These are phyloP conservation scores for Tetracentron sinense DNA, from an alignment of 164 flowering plant species.

Conservation along the genomic window DNA sequence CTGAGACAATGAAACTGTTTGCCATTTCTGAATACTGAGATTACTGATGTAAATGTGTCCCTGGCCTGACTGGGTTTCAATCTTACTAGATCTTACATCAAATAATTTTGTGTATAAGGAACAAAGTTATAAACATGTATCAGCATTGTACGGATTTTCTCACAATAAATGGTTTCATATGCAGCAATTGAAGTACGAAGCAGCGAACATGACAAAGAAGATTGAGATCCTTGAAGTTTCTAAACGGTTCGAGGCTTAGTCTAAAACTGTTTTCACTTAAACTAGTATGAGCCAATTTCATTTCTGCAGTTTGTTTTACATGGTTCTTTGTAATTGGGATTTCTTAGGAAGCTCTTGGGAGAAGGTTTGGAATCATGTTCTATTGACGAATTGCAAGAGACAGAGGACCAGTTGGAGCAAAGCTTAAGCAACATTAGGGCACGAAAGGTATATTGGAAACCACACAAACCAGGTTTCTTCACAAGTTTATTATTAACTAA, in stretches of 20 bases:
- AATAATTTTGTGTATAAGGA: too few species aligned
- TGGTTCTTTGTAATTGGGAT: not conserved
- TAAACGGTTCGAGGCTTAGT: conserved; percentile 23
- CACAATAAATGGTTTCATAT: not conserved
- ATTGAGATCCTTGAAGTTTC: conserved; percentile 41
- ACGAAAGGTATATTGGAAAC: conserved; percentile 40
- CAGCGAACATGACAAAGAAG: conserved; percentile 59
- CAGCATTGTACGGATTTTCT: not conserved
- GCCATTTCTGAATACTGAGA: too few species aligned
- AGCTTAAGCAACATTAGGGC: conserved; percentile 45
- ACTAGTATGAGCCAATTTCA: not conserved
- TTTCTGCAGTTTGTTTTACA: not conserved
- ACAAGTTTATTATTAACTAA: not conserved
- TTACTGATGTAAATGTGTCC: too few species aligned
- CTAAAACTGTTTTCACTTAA: not conserved
- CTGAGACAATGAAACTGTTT: too few species aligned
- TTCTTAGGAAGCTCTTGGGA: conserved; percentile 46
- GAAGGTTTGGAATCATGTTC: conserved; percentile 42
- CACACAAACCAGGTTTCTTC: not conserved
- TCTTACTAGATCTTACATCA: too few species aligned
- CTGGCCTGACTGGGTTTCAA: too few species aligned
- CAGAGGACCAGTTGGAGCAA: conserved; percentile 42
- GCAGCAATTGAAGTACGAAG: conserved; percentile 70
- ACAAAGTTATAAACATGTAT: too few species aligned
- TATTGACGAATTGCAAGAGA: conserved; percentile 38